A percentile compares a stretch with the other conserved stretches of the same genome.
These are phyloP conservation scores for Fraxinus platypoda DNA, from an alignment of 305 asterid species.

Conservation along the genomic window DNA sequence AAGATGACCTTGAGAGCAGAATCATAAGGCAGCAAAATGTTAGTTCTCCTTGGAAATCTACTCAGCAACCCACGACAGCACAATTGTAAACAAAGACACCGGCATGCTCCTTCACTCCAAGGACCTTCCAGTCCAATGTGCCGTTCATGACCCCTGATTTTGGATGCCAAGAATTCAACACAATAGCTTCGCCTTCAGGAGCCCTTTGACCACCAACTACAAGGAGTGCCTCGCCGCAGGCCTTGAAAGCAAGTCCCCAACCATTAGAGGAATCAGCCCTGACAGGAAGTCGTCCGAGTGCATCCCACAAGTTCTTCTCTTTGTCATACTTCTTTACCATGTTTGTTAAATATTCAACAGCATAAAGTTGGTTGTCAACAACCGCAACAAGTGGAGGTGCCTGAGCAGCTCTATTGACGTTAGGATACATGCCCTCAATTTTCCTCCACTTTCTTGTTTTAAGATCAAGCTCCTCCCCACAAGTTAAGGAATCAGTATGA, in stretches of 20 bases:
- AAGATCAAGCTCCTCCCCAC: slow-evolving; percentile 79
- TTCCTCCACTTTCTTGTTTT: slow-evolving; percentile 69
- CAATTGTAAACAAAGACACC: slow-evolving; percentile 87
- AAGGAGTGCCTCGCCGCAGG: slow-evolving; percentile 62
- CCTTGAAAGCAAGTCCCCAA: slow-evolving; percentile 90
- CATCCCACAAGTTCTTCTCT: slow-evolving; percentile 56
- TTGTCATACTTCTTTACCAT: slow-evolving; percentile 74
- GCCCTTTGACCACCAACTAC: slow-evolving; percentile 86
- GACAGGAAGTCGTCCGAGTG: slow-evolving; percentile 76
- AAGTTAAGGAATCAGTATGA: slow-evolving; percentile 61
- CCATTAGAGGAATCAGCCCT: slow-evolving; percentile 82
- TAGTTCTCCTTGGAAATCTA: background rate
- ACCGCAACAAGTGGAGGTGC: slow-evolving; percentile 95
- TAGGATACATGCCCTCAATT: slow-evolving; percentile 75
- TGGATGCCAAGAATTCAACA: slow-evolving; percentile 68
- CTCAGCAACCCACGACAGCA: slow-evolving; percentile 82
- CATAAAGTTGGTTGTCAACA: slow-evolving; percentile 64
- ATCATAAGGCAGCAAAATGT: slow-evolving; percentile 9
- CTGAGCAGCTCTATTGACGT: slow-evolving; percentile 70
- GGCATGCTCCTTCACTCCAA: slow-evolving; percentile 74
- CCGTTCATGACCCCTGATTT: slow-evolving; percentile 49
- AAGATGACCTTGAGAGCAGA: slow-evolving; percentile 20
- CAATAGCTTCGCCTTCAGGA: slow-evolving; percentile 81
- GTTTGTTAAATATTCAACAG: slow-evolving; percentile 68
- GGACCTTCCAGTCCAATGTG: slow-evolving; percentile 64